Base-by-base conservation (phyloP, 805 yeast genomes). In the Ogataea saltuana region DNA sequence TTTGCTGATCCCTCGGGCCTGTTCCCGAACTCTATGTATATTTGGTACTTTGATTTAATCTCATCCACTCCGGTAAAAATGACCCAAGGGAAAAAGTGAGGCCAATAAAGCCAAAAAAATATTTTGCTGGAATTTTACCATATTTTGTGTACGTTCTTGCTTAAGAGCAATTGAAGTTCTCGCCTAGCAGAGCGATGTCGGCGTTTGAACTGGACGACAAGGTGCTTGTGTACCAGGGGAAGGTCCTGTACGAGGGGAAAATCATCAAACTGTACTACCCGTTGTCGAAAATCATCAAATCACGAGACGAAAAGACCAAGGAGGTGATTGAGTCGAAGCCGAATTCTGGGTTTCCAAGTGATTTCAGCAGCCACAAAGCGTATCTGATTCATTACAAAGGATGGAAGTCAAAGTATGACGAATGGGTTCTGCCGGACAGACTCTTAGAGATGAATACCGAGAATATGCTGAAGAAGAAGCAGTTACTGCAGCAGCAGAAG, bases 331-430 rank as follows among this genome's bases (percentile, higher is more conserved):
- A 52, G 18, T 38, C 48, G 7, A 32, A 46, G 15, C 56, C 63
- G 2, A 58, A 55, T 16, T 37, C 58, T 9, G 49, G 49, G 27
- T 54, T 60, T 18, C 57, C 65, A 2, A 35, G 41, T 15, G 46
- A 39, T 2, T 45, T 33, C n/a, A 30, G 46, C 20, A 38, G 49
- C 12, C 38, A 46, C 25, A 49, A 51, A 27, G 48, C 53, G 22
- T 90, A 80, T 64, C 81, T 71, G 52, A 78, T 91, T 13, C 99
- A 93, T 59, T 91, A 91, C 64, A 85, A 83, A 53, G 98, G 99
- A 3, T 91, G 99, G 99, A 91, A 90, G 58, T 65, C 83, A 13
- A 81, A 89, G 45, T 91, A 97, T 96, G 98, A 91, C 60, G 99
- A 91, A 63, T 91, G 99, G 99, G 91, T 91, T 1, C 75, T 77